Percentiles rank a stretch among this genome's conserved stretches.
Conservation (phyloP, 2,329 filamentous ascomycete genomes). For the Samsoniella hepiali region DNA sequence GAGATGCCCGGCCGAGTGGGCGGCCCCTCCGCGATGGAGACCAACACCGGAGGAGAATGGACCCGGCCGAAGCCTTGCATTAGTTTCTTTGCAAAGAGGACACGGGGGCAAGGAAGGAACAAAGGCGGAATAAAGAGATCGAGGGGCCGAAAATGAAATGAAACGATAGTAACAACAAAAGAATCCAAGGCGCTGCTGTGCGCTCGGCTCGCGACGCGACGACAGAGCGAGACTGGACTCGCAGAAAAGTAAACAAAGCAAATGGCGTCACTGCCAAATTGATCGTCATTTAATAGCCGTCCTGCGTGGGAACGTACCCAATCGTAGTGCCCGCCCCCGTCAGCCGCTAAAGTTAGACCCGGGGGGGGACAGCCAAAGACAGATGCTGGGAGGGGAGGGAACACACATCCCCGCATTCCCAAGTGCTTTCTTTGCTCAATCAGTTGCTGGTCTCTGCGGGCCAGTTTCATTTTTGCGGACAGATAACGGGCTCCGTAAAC, state of each 20-base stretch:
- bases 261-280: background rate
- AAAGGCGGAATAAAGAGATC: background rate
- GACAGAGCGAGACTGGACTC: background rate
- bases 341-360: background rate
- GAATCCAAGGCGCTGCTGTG: background rate
- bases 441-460: background rate
- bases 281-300: too few species aligned
- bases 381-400: too few species aligned
- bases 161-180: too few species aligned
- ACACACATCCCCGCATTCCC: background rate
- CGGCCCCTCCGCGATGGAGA: background rate
- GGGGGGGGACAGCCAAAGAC: background rate
- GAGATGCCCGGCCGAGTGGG: slow-evolving; percentile 11
- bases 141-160: too few species aligned
- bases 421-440: background rate
- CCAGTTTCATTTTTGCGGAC: too few species aligned
- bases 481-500: too few species aligned
- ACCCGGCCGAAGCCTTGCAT: background rate
- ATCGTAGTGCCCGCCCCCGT: background rate
- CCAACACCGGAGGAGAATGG: background rate
- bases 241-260: background rate
- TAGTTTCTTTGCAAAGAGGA: background rate
- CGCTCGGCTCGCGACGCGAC: background rate
- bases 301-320: too few species aligned
- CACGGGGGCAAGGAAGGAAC: background rate